phyloP scores from a whole-genome alignment of 1,284 basidiomycete genomes.

The Cryptococcus deneoformans region DNA sequence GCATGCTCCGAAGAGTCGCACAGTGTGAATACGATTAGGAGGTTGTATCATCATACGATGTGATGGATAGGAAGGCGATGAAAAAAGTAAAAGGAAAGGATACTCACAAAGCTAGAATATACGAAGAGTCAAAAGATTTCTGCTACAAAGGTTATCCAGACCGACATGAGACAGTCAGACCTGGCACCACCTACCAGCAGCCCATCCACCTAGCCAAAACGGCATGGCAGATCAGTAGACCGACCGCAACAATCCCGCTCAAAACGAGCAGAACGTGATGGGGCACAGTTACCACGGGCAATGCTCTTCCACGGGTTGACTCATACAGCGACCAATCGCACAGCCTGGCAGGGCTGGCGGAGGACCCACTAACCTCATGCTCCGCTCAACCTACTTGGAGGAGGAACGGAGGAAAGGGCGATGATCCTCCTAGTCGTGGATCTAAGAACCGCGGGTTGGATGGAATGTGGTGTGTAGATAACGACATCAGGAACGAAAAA shows the following conservation, averaged over 20 bases:
- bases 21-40: constrained; percentile 52
- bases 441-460: constrained; percentile 50
- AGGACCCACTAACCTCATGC: constrained; percentile 23
- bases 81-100: constrained; percentile 2
- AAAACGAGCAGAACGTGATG: neutral
- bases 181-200: constrained; percentile 2
- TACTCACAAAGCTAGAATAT: constrained; percentile 17
- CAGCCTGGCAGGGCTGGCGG: constrained; percentile 46
- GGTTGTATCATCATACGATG: constrained; percentile 38
- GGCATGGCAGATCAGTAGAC: constrained; percentile 6
- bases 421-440: constrained; percentile 45
- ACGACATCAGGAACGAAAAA: constrained; percentile 2
- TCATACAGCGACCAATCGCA: constrained; percentile 49
- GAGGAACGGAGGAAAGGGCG: constrained; percentile 18
- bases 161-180: constrained; percentile 1
- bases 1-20: constrained; percentile 42
- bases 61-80: constrained; percentile 11
- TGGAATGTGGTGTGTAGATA: constrained; percentile 4
- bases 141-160: constrained; percentile 4
- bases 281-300: neutral
- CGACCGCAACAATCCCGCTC: neutral
- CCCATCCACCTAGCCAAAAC: constrained; percentile 15
- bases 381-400: neutral
- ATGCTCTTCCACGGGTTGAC: constrained; percentile 50
- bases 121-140: constrained; percentile 1